phyloP scores from a whole-genome alignment of 805 yeast species.

The Babjeviella inositovora region DNA sequence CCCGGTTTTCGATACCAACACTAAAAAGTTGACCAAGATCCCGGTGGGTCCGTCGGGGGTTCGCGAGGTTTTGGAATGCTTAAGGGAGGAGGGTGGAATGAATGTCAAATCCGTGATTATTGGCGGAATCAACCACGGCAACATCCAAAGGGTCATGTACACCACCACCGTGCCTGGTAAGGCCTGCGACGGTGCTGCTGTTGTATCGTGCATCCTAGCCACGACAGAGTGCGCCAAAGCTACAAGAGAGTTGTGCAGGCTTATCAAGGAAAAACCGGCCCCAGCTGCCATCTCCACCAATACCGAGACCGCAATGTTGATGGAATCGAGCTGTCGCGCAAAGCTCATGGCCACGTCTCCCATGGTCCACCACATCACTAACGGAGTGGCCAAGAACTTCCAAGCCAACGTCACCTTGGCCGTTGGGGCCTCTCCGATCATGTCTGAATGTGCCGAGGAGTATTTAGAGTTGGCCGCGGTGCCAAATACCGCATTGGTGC shows the following conservation, averaged over 20 bases:
- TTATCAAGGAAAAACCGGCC: slow-evolving; percentile 6
- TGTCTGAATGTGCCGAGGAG: slow-evolving; percentile 65
- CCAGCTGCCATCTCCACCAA: not conserved
- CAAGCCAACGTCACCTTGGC: slow-evolving; percentile 81
- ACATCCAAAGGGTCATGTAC: slow-evolving; percentile 40
- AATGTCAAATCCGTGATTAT: slow-evolving; percentile 54
- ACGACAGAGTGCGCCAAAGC: slow-evolving; percentile 32
- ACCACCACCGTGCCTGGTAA: slow-evolving; percentile 27
- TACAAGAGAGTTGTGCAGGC: slow-evolving; percentile 17
- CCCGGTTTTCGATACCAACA: slow-evolving; percentile 55
- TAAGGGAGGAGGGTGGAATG: slow-evolving; percentile 15
- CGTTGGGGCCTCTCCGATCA: slow-evolving; percentile 74
- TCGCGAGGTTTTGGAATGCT: slow-evolving; percentile 28
- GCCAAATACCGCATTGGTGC: slow-evolving; percentile 37
- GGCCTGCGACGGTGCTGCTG: slow-evolving; percentile 67
- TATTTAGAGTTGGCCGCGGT: slow-evolving; percentile 45
- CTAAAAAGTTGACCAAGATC: slow-evolving; percentile 40
- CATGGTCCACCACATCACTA: slow-evolving; percentile 76
- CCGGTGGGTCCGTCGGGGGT: slow-evolving; percentile 66
- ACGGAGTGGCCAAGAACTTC: slow-evolving; percentile 75
- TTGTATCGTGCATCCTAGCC: slow-evolving; percentile 79
- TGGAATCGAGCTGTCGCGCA: not conserved
- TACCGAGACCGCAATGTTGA: no score
- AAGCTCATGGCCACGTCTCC: slow-evolving; percentile 23
- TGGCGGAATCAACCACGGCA: slow-evolving; percentile 60